Evolutionary conservation across 1,139 yeast genomes (phyloP), one percentile per base, ranked within the genome.

Genomic region (Yamadazyma spencermartinsiae): DNA sequence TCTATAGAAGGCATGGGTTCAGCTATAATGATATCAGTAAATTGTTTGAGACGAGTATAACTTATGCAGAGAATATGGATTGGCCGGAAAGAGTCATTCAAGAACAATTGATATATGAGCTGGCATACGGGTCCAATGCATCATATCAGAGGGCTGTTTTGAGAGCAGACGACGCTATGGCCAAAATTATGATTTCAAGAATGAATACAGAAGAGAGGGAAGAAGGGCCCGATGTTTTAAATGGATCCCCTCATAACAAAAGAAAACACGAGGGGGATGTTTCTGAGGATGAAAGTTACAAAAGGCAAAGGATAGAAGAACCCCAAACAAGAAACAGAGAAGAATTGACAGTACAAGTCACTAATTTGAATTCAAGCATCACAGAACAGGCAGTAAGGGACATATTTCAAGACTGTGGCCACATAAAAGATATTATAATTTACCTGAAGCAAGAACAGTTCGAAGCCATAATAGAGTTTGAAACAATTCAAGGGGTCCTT

Each of bases 351-450:
- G 68, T 83, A 0, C 65, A 76, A 32, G 75, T 82, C 0, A 53
- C 61, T 0, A 65, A 69, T 21, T 38, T 81, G 2, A 65, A 77
- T 0, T 11, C 33, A 0, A 44, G 48, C 3, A 48, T 56, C 0
- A 52, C 63, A 0, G 73, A 71, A 39, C 43, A 49, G 1, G 60
- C 65, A 4, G 35, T 86, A 1, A 41, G 48, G 2, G 48, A 49
- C 1, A 70, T 78, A 39, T 84, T 87, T 55, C 43, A 58, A 16
- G 86, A 79, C 27, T 86, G 92, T 60, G 95, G 94, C 1, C 45
- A 37, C 1, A 56, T 65, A 4, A 47, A 52, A 19, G 65, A 64
- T 2, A 61, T 82, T 1, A 48, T 57, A 5, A 60, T 68, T 6
- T 46, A 65, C 4, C 42, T 50, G 3, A 54, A 46, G 16, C 50